Evolutionary conservation across 805 yeast genomes (phyloP).

Genomic region (Suhomyces faveliae): DNA sequence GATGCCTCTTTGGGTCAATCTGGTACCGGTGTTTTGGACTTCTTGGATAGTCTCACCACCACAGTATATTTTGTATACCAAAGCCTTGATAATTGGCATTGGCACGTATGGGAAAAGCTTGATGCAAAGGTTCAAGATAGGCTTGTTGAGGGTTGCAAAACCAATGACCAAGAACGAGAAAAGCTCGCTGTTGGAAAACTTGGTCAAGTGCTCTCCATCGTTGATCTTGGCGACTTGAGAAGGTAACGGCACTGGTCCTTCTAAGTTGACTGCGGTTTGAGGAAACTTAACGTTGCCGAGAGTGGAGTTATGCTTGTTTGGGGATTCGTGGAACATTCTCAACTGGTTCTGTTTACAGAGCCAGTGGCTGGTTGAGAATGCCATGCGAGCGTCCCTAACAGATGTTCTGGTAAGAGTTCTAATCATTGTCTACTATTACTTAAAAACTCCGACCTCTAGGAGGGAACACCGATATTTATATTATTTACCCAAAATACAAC

Average conservation of each 20-base stretch:
- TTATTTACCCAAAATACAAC: neutral
- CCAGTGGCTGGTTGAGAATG: neutral
- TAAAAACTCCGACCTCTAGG: neutral
- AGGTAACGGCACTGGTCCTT: conserved; percentile 3
- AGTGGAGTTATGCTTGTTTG: conserved; percentile 21
- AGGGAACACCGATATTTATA: neutral
- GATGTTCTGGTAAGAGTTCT: conserved; percentile 1
- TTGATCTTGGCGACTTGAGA: neutral
- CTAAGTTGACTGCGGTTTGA: conserved; percentile 2
- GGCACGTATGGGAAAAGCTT: conserved; percentile 76
- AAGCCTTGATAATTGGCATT: conserved; percentile 59
- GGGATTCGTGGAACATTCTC: conserved; percentile 20
- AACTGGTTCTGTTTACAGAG: neutral
- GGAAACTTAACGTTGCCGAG: conserved; percentile 12
- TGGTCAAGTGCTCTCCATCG: conserved; percentile 44
- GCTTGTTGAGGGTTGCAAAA: conserved; percentile 61
- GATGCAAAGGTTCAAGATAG: conserved; percentile 59
- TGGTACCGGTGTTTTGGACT: conserved; percentile 67
- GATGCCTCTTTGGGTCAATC: conserved; percentile 70
- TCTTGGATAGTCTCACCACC: conserved; percentile 82
- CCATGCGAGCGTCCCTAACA: neutral
- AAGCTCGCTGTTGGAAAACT: conserved; percentile 53
- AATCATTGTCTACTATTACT: neutral
- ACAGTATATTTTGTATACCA: conserved; percentile 81
- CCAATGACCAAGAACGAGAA: conserved; percentile 70